Evolutionary conservation across 2,329 filamentous ascomycete species (phyloP), one percentile per base, ranked within the genome.

Genomic region (Xylariaceae sp.): DNA sequence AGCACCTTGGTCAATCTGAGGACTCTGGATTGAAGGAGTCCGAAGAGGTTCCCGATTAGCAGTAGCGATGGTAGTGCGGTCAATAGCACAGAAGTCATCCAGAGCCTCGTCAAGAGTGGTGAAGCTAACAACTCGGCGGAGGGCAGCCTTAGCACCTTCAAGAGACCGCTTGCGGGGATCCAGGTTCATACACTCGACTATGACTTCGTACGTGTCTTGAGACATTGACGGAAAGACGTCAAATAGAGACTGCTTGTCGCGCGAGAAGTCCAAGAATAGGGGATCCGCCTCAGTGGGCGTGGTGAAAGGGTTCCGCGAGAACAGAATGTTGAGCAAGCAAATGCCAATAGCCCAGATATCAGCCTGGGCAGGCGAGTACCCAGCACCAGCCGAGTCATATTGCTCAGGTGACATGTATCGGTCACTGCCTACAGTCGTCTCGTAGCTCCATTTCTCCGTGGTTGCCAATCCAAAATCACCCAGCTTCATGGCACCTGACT

Each of bases 371-470:
- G 95, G 93, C 53, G 92, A 94, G 78, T 99, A 99, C 58, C 95
- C 95, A 62, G 85, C 86, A 61, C 88, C 88, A 65, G 88, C 86
- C 50, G 93, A 92, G 73, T 98, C 94, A 69, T 95, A 98, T 76
- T 99, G 95, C 77, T 99, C 95, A 4, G 95, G 95, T 53, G 95
- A 93, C 95, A 99, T 99, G 79, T 99, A 99, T 53, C 95, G 92
- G 73, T 99, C 95, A 73, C 95, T 98, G 65, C 95, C 95, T 43
- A 99, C 95, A 61, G 91, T 95, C 62, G 89, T 88, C 79, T 99
- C 95, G 68, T 90, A 90, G 21, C 91, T 96, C 92, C 92, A 96
- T 67, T 87, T 82, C 60, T 96, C 92, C 6, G 87, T 90, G 9
- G 94, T 97, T 48, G 93, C 93, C 62, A 99, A 82, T 52, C 95